A percentile compares a stretch with the other conserved stretches of the same genome.
phyloP scores from a whole-genome alignment of 768 basidiomycete genomes.

The Tulasnella sp. region DNA sequence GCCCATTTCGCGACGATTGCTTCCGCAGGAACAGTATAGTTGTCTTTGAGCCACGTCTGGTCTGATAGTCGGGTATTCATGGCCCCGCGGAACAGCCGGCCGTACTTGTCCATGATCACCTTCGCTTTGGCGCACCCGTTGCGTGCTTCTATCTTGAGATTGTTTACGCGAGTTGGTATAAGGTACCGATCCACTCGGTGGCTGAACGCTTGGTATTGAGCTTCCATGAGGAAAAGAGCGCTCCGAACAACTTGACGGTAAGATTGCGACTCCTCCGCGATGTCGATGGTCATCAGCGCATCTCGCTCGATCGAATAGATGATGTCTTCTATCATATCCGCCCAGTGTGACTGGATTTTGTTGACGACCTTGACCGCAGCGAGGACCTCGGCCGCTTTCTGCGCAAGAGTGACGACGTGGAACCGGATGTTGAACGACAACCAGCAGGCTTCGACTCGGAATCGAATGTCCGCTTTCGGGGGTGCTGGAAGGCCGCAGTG shows the following conservation, averaged over 20 bases:
- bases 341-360: constrained; percentile 31
- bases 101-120: not conserved
- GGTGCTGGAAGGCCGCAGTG: constrained; percentile 42
- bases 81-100: constrained; percentile 18
- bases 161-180: constrained; percentile 11
- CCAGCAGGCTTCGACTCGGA: constrained; percentile 51
- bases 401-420: constrained; percentile 34
- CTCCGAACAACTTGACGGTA: constrained; percentile 42
- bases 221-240: constrained; percentile 33
- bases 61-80: constrained; percentile 16
- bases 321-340: constrained; percentile 35
- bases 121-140: not conserved
- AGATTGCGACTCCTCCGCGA: constrained; percentile 39
- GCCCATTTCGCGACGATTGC: constrained; percentile 39
- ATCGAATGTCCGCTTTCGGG: constrained; percentile 47
- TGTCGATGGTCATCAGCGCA: constrained; percentile 33
- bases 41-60: constrained; percentile 32
- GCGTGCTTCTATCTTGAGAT: not conserved
- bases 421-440: constrained; percentile 42
- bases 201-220: constrained; percentile 37
- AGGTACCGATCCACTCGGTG: constrained; percentile 19
- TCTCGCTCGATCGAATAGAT: constrained; percentile 37
- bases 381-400: constrained; percentile 31
- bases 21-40: constrained; percentile 30
- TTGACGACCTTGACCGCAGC: not conserved